Conservation (phyloP, 2,329 filamentous ascomycete species). For the Penicillium sp. region DNA sequence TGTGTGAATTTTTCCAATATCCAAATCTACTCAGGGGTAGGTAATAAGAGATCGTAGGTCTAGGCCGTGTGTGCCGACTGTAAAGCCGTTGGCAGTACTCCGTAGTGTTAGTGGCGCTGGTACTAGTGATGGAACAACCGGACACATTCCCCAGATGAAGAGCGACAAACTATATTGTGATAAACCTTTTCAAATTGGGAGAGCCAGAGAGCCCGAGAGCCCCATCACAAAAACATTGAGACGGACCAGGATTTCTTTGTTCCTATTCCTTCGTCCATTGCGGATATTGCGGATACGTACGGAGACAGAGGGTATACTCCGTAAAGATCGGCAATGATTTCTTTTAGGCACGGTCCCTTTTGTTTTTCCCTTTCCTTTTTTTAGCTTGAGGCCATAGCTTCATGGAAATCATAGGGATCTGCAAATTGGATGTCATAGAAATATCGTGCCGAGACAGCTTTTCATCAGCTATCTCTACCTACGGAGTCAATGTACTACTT, state of each 20-base stretch:
- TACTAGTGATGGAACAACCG: not conserved
- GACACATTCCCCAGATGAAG: not conserved
- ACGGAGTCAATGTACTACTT: no score
- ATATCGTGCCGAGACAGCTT: not conserved
- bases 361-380: not conserved
- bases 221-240: constrained; percentile 1
- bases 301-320: not conserved
- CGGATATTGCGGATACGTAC: not conserved
- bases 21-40: not conserved
- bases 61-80: not conserved
- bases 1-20: not conserved
- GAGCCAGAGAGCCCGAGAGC: not conserved
- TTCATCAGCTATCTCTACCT: not conserved
- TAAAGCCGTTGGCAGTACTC: not conserved
- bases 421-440: not conserved
- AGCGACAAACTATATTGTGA: constrained; percentile 1
- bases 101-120: not conserved
- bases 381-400: not conserved
- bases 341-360: not conserved
- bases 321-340: not conserved
- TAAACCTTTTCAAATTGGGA: constrained; percentile 4
- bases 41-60: not conserved
- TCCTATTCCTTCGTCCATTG: not conserved
- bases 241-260: not conserved
- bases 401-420: not conserved